A percentile compares a stretch with the other conserved stretches of the same genome.
These are phyloP conservation scores for Austroboletus eburneus DNA, from an alignment of 768 basidiomycete species.

Conservation along the genomic window DNA sequence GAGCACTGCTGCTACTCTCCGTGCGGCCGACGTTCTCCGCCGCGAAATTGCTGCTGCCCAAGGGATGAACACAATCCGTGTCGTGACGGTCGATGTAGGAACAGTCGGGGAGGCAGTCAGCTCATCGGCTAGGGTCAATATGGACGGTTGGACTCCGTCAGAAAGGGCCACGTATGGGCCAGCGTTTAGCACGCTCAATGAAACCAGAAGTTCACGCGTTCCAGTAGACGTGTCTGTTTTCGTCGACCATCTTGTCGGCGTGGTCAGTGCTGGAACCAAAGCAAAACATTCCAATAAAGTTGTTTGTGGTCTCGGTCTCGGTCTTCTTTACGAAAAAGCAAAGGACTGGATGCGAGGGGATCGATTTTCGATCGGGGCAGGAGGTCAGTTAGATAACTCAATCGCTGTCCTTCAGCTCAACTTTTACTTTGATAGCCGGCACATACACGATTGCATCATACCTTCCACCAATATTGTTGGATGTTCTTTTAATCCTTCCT, in stretches of 20 bases:
- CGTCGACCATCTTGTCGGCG: conserved; percentile 52
- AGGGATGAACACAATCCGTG: conserved; percentile 49
- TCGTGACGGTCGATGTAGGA: conserved; percentile 75
- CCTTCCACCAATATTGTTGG: conserved; percentile 62
- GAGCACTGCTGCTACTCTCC: conserved; percentile 69
- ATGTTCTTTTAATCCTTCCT: conserved; percentile 63
- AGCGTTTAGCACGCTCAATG: conserved; percentile 53
- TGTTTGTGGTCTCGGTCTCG: conserved; percentile 43
- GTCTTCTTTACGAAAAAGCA: conserved; percentile 36
- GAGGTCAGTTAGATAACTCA: conserved; percentile 47
- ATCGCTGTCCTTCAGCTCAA: conserved; percentile 2
- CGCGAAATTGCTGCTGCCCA: conserved; percentile 68
- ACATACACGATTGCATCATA: conserved; percentile 70
- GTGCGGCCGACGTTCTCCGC: conserved; percentile 68
- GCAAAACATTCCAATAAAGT: conserved; percentile 34
- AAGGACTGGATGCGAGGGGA: conserved; percentile 62
- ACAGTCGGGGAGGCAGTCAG: conserved; percentile 51
- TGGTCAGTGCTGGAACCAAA: conserved; percentile 54
- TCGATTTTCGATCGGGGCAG: conserved; percentile 71
- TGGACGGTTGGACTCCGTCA: conserved; percentile 70
- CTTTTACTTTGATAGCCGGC: conserved; percentile 41
- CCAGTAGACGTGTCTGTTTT: conserved; percentile 57
- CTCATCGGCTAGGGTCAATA: conserved; percentile 37
- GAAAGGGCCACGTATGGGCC: conserved; percentile 71
- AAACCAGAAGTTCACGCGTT: conserved; percentile 41